Conservation (phyloP, 2,329 filamentous ascomycete genomes). For the Onygenales sp. region DNA sequence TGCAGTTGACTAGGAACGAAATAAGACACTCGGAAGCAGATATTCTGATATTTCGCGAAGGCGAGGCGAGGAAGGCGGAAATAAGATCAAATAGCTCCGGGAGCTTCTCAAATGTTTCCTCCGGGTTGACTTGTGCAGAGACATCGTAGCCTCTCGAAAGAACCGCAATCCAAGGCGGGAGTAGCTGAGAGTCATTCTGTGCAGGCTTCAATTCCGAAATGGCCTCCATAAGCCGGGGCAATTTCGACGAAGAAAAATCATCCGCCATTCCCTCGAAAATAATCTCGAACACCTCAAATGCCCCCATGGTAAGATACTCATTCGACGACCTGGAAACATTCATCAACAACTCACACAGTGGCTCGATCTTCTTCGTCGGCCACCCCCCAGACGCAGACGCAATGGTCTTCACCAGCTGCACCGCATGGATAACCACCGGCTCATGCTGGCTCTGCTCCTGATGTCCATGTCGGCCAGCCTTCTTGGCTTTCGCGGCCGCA, state of each 20-base stretch:
- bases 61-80: constrained; percentile 70
- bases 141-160: constrained; percentile 91
- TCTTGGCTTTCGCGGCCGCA: constrained; percentile 59
- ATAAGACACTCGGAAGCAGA: constrained; percentile 92
- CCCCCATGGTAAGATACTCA: constrained; percentile 91
- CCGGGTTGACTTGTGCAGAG: constrained; percentile 74
- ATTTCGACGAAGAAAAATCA: constrained; percentile 77
- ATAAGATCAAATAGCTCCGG: constrained; percentile 77
- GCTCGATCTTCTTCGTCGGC: constrained; percentile 93
- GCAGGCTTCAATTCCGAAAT: constrained; percentile 87
- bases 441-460: constrained; percentile 53
- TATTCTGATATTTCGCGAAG: constrained; percentile 84
- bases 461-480: constrained; percentile 43
- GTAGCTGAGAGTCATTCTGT: constrained; percentile 84
- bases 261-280: constrained; percentile 89
- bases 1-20: constrained; percentile 82
- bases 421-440: constrained; percentile 76
- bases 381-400: constrained; percentile 82
- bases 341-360: constrained; percentile 78
- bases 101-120: constrained; percentile 85
- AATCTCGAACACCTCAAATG: constrained; percentile 95
- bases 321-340: constrained; percentile 83
- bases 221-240: constrained; percentile 80
- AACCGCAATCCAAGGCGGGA: constrained; percentile 95
- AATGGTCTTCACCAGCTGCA: constrained; percentile 86